Evolutionary conservation across 2,329 filamentous ascomycete genomes (phyloP), one percentile per base, ranked within the genome.

Genomic region (Pseudocercospora crystallina): DNA sequence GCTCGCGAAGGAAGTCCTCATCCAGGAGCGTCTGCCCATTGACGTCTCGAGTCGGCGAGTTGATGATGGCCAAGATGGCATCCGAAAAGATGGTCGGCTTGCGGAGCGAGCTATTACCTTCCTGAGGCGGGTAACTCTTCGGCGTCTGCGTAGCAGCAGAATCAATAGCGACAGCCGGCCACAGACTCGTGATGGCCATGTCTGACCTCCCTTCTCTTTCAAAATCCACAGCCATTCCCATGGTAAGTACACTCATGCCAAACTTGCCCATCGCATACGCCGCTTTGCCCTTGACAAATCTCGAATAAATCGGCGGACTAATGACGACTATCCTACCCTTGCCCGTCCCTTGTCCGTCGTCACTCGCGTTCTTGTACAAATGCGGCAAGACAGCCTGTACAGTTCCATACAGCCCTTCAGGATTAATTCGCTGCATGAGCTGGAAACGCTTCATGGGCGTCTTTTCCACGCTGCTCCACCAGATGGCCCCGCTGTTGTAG

Each of bases 401-500:
- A 2, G 79, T 78, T 13, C 79, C 85, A 69, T 95, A 95, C 0
- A 95, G 74, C 0, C 89, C 90, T 61, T 89, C 84, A 0, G 81
- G 77, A 61, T 90, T 90, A 55, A 90, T 81, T 53, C 77, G 75
- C 70, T 90, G 86, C 84, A 91, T 89, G 58, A 86, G 69, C 56
- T 74, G 73, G 51, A 77, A 76, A 30, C 71, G 66, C 58, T 76
- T 75, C 69, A 76, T 72, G 1, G 76, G 79, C 66, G 88, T 92
- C 40, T 84, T 80, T 44, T 84, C 79, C 0, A 95, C 82, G 1
- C 85, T 80, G 0, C 85, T 80, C 64, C 63, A 67, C 85, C 86
- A 94, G 59, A 95, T 90, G 2, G 89, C 89, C 35, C 89, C 89
- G 0, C 85, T 84, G 67, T 94, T 95, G 75, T 95, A 95, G 42